phyloP scores from a whole-genome alignment of 2,329 filamentous ascomycete species.

The Xylaria digitata region DNA sequence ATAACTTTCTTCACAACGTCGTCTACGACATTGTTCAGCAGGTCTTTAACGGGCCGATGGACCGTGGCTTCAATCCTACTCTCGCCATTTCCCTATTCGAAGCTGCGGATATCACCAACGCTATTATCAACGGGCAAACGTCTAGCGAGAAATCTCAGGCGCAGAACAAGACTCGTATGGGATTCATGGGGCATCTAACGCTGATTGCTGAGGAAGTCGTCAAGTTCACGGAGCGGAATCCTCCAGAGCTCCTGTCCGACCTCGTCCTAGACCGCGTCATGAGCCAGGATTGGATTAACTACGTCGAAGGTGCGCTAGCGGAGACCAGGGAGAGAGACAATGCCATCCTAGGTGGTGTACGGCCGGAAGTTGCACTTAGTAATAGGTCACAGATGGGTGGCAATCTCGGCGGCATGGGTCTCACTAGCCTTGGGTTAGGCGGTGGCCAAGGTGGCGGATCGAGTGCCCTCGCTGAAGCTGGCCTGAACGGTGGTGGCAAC shows the following conservation, averaged over 20 bases:
- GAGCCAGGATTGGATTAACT: slow-evolving; percentile 90
- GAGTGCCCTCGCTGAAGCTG: slow-evolving; percentile 81
- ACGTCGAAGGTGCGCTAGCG: slow-evolving; percentile 91
- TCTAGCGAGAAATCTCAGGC: slow-evolving; percentile 87
- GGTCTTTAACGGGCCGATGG: slow-evolving; percentile 98
- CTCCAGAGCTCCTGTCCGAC: slow-evolving; percentile 86
- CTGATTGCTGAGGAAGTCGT: slow-evolving; percentile 98
- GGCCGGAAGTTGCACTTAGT: slow-evolving; percentile 88
- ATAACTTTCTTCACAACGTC: slow-evolving; percentile 99
- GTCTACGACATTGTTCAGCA: slow-evolving; percentile 99
- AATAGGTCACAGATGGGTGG: slow-evolving; percentile 73
- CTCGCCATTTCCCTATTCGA: slow-evolving; percentile 94
- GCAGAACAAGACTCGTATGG: slow-evolving; percentile 87
- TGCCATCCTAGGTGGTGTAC: slow-evolving; percentile 94
- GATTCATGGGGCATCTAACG: slow-evolving; percentile 96
- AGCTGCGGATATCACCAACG: slow-evolving; percentile 86
- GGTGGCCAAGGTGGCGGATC: slow-evolving; percentile 60
- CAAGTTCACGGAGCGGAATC: slow-evolving; percentile 95
- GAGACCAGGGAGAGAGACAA: slow-evolving; percentile 97
- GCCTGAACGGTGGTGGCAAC: slow-evolving; percentile 70
- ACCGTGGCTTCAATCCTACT: slow-evolving; percentile 90
- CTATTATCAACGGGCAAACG: slow-evolving; percentile 90
- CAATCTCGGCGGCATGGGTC: slow-evolving; percentile 61
- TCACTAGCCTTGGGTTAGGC: slow-evolving; percentile 59
- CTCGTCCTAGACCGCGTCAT: slow-evolving; percentile 88